A percentile compares a stretch with the other conserved stretches of the same genome.
phyloP scores from a whole-genome alignment of 305 asterid genomes.

The Fraxinus xanthoxyloides region DNA sequence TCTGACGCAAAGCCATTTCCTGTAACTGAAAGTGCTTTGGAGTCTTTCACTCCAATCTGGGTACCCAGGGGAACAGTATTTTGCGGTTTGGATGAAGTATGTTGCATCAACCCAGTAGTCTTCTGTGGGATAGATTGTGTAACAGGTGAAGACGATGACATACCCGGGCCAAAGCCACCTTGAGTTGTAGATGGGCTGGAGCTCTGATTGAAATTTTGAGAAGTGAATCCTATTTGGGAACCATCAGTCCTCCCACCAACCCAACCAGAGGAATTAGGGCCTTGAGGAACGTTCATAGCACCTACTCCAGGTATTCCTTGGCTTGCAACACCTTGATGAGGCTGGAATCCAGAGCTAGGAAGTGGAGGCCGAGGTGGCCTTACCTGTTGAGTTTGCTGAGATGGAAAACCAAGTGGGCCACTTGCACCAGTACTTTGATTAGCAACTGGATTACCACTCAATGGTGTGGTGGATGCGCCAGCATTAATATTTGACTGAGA shows the following conservation, averaged over 20 bases:
- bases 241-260: constrained; percentile 38
- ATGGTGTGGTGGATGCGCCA: constrained; percentile 36
- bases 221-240: constrained; percentile 34
- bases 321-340: constrained; percentile 48
- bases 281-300: constrained; percentile 32
- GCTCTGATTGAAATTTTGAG: constrained; percentile 42
- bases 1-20: constrained; percentile 63
- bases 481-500: constrained; percentile 47
- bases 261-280: constrained; percentile 36
- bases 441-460: constrained; percentile 33
- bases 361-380: constrained; percentile 54
- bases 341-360: constrained; percentile 53
- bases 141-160: constrained; percentile 32
- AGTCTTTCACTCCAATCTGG: constrained; percentile 43
- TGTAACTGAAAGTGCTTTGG: constrained; percentile 39
- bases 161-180: constrained; percentile 35
- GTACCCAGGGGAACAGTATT: constrained; percentile 31
- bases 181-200: constrained; percentile 39
- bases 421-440: constrained; percentile 42
- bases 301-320: constrained; percentile 55
- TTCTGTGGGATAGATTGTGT: constrained; percentile 46
- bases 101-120: constrained; percentile 35
- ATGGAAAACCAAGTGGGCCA: constrained; percentile 41
- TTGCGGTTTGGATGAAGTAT: constrained; percentile 45
- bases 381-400: constrained; percentile 52